Conservation (phyloP, 352 stramenopile genomes). For the Phytophthora pseudosyringae region DNA sequence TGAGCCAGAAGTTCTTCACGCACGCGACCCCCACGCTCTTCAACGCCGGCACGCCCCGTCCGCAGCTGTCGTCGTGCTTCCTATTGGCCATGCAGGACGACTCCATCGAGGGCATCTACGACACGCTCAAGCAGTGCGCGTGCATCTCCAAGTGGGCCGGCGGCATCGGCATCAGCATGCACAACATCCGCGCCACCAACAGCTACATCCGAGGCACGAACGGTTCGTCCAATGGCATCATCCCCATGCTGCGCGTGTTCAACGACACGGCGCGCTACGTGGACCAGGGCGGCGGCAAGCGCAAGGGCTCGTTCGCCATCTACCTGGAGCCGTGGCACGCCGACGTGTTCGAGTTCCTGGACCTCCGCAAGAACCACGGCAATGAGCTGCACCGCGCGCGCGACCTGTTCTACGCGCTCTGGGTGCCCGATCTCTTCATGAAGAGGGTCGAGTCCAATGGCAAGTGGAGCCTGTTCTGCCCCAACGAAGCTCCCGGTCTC, state of each 20-base stretch:
- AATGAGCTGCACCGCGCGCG: constrained; percentile 97
- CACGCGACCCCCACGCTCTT: constrained; percentile 99
- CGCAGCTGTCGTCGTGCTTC: constrained; percentile 99
- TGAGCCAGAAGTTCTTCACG: constrained; percentile 97
- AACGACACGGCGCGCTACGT: constrained; percentile 99
- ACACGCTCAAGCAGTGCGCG: constrained; percentile 99
- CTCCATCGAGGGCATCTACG: constrained; percentile 99
- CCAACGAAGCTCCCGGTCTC: constrained; percentile 97
- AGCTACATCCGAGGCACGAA: constrained; percentile 99
- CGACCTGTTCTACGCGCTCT: constrained; percentile 99
- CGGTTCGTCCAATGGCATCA: constrained; percentile 98
- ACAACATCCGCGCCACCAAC: constrained; percentile 97
- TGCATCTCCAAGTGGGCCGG: constrained; percentile 99
- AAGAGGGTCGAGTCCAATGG: constrained; percentile 97
- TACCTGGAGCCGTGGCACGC: constrained; percentile 99
- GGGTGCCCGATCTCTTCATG: constrained; percentile 99
- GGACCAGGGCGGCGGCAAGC: constrained; percentile 97
- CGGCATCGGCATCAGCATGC: constrained; percentile 98
- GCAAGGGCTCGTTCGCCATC: constrained; percentile 98
- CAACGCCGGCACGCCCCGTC: constrained; percentile 98
- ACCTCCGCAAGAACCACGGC: constrained; percentile 99
- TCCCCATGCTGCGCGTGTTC: constrained; percentile 99
- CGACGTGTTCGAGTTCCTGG: constrained; percentile 98
- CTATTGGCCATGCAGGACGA: constrained; percentile 98
- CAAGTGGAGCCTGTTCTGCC: constrained; percentile 98